A percentile compares a stretch with the other conserved stretches of the same genome.
Evolutionary conservation across 768 basidiomycete genomes (phyloP).

Genomic region (Tubosaeta sp.): DNA sequence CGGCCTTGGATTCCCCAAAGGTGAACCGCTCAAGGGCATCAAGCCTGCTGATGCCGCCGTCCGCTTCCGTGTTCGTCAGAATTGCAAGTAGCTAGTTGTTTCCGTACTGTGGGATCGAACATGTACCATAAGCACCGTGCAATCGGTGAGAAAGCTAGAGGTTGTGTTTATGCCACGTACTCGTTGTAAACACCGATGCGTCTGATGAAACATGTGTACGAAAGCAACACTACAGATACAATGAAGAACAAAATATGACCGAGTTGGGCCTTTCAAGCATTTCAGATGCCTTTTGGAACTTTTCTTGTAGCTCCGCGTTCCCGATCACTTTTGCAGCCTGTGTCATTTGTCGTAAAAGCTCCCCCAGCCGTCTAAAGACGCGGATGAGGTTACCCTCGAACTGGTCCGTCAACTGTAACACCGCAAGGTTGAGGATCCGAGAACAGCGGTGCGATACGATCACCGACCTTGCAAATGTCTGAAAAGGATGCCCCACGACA

Average conservation of each 20-base stretch:
- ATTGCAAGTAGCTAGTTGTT: background rate
- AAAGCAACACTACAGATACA: slow-evolving; percentile 57
- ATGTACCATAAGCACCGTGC: too few species aligned
- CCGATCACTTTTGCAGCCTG: slow-evolving; percentile 96
- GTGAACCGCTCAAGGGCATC: slow-evolving; percentile 51
- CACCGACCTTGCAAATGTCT: slow-evolving; percentile 88
- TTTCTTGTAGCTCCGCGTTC: slow-evolving; percentile 87
- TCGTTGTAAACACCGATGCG: background rate
- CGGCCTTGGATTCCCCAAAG: slow-evolving; percentile 56
- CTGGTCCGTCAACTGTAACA: slow-evolving; percentile 81
- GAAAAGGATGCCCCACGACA: slow-evolving; percentile 96
- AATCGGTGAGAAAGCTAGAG: too few species aligned
- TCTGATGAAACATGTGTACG: background rate
- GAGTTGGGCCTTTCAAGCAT: slow-evolving; percentile 93
- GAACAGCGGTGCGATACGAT: background rate
- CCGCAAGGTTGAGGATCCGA: background rate
- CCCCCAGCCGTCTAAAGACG: slow-evolving; percentile 90
- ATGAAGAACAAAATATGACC: slow-evolving; percentile 84
- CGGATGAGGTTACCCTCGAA: slow-evolving; percentile 97
- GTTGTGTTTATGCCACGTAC: too few species aligned
- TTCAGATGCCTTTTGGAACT: slow-evolving; percentile 88
- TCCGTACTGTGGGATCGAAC: background rate
- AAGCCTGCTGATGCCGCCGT: slow-evolving; percentile 57
- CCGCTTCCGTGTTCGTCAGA: slow-evolving; percentile 38
- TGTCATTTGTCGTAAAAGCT: slow-evolving; percentile 94